Conservation (phyloP, 2,329 filamentous ascomycete species). For the Reticulascus tulasneorum region DNA sequence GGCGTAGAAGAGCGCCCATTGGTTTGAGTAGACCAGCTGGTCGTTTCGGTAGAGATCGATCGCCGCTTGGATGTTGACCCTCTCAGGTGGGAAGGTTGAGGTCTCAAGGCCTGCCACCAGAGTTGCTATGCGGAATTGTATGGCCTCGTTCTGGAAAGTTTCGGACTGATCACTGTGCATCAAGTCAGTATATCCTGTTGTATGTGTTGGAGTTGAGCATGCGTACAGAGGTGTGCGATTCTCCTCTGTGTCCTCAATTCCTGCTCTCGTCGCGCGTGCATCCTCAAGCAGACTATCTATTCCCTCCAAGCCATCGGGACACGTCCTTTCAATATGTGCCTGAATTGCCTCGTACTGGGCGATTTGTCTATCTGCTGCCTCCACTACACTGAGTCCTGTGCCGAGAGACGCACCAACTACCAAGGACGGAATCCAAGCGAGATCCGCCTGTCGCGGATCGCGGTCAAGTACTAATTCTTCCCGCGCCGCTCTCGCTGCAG, state of each 20-base stretch:
- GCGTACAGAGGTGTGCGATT: too few species aligned
- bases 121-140: constrained; percentile 26
- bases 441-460: too few species aligned
- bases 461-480: too few species aligned
- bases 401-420: constrained; percentile 30
- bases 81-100: constrained; percentile 30
- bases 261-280: constrained; percentile 16
- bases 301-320: constrained; percentile 15
- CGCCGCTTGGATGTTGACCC: constrained; percentile 36
- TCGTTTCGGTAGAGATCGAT: constrained; percentile 36
- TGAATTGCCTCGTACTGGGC: constrained; percentile 29
- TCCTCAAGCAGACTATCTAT: constrained; percentile 19
- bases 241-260: constrained; percentile 25
- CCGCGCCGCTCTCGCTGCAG: too few species aligned
- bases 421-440: constrained; percentile 23
- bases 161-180: constrained; percentile 10
- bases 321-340: constrained; percentile 1
- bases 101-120: constrained; percentile 26
- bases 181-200: constrained; percentile 16
- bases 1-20: constrained; percentile 39
- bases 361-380: constrained; percentile 32
- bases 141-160: constrained; percentile 21
- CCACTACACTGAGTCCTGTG: constrained; percentile 29
- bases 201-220: too few species aligned
- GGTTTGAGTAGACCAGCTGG: constrained; percentile 32